phyloP scores from a whole-genome alignment of 1,284 basidiomycete genomes.

The Rhodotorula sp. region DNA sequence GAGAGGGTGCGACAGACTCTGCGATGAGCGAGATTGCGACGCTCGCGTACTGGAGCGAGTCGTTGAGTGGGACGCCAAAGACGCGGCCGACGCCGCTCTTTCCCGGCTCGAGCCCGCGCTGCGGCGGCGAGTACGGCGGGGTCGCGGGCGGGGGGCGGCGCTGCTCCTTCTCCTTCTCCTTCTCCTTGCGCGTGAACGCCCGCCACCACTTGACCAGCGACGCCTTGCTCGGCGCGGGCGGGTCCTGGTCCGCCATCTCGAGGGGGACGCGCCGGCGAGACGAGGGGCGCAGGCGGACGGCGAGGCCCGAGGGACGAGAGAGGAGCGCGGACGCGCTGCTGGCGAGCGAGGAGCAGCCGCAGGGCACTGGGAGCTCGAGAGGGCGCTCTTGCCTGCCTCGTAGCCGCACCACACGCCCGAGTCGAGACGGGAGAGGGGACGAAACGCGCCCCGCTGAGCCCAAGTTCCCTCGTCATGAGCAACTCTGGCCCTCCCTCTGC shows the following conservation, averaged over 20 bases:
- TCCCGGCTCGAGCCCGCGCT: conserved; percentile 24
- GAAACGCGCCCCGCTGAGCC: too few species aligned
- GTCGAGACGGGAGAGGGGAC: too few species aligned
- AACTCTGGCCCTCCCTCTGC: too few species aligned
- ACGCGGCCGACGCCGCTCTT: conserved; percentile 54
- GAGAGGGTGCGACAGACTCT: conserved; percentile 51
- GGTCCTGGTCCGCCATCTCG: conserved; percentile 13
- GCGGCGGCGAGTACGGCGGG: conserved; percentile 18
- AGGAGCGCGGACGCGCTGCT: too few species aligned
- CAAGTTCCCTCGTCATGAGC: too few species aligned
- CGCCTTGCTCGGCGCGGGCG: conserved; percentile 35
- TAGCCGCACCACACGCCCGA: too few species aligned
- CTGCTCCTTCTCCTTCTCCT: neutral
- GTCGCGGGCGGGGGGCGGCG: neutral
- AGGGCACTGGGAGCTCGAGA: too few species aligned
- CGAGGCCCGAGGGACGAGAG: neutral
- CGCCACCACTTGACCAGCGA: conserved; percentile 44
- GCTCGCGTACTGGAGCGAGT: conserved; percentile 80
- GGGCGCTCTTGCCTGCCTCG: too few species aligned
- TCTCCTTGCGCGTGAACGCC: conserved; percentile 33
- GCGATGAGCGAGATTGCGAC: conserved; percentile 94
- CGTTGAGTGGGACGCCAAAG: conserved; percentile 81
- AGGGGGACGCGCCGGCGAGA: neutral
- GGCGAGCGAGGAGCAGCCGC: too few species aligned
- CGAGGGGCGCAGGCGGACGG: neutral